phyloP scores from a whole-genome alignment of 306 rosid species.

The Quercus berberidifolia region DNA sequence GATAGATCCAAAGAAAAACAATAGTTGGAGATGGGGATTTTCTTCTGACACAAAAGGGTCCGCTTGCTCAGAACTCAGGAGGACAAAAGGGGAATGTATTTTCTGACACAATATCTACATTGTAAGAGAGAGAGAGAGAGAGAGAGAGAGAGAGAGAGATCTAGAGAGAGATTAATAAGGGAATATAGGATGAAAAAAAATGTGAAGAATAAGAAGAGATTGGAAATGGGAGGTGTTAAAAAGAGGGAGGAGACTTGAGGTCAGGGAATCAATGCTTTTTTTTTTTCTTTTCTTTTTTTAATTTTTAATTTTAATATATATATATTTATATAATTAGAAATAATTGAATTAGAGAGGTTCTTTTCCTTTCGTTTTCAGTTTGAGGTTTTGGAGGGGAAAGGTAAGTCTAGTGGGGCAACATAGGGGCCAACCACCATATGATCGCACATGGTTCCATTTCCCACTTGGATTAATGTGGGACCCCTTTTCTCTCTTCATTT shows the following conservation, averaged over 20 bases:
- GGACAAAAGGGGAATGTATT: neutral
- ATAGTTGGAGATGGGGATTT: neutral
- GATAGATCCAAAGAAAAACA: neutral
- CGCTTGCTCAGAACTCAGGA: neutral
- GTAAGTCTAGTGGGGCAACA: slow-evolving; percentile 29
- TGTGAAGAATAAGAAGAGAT: neutral
- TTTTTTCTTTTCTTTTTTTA: too few relatives aligned
- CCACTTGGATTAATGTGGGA: slow-evolving; percentile 30
- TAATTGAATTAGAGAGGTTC: neutral
- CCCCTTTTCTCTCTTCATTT: slow-evolving; percentile 1
- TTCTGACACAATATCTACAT: neutral
- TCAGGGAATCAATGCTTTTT: neutral
- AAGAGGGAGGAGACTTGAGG: neutral
- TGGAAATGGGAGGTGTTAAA: neutral
- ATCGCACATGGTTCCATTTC: slow-evolving; percentile 44
- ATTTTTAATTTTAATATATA: too few relatives aligned
- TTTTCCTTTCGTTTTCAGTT: slow-evolving; percentile 20
- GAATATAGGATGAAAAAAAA: neutral
- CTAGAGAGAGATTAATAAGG: neutral
- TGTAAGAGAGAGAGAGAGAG: neutral
- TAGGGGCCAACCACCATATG: slow-evolving; percentile 42
- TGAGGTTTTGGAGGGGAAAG: slow-evolving; percentile 29
- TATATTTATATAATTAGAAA: too few relatives aligned
- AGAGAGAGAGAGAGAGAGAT: neutral
- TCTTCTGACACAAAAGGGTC: slow-evolving; percentile 1